Base-by-base conservation (phyloP, 768 basidiomycete species). In the Macrolepiota albuminosa region DNA sequence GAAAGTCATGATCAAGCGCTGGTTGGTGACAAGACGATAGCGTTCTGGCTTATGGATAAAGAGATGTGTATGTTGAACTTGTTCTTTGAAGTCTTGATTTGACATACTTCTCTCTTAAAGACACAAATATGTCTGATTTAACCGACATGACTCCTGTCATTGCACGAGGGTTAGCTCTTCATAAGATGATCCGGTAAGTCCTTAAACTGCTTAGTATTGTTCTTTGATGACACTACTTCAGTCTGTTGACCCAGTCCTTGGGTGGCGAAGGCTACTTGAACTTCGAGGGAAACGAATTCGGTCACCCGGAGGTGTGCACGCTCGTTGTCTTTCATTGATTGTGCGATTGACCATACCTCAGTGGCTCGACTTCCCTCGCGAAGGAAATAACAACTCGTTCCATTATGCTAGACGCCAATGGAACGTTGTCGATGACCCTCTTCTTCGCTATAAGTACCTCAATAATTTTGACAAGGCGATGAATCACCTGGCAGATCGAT, bases 1-100 rank as follows among this genome's bases (percentile, higher is more conserved):
- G 97, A 99, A 75, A 94, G 91, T 66, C 97, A 98, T 64, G 96
- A 98, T 73, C 97, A 99, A 71, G 96, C 97, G 14, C 82, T 99
- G 33, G 97, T 99, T 0, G 97, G 97, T 13, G 97, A 99, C 77
- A 99, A 99, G 79, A 98, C 96, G 3, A 69, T 99, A 48, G 97
- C 97, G 4, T 99, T 99, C 75, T 99, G 97, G 97, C 75, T 98
- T 59, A 99, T 99, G 97, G 97, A 99, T 74, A 96, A 96, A 75
- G 97, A 98, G 74, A 99, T 99, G 97, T 98, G 95, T 95, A 80
- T 66, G 85, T 78, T 37, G 21, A 51, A 50, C 55, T 50, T 61
- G 57, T 3, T 48, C n/a, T 45, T n/a, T 26, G 14, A n/a, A 39
- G 31, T 16, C 21, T 50, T 18, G 29, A 31, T 39, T 51, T 29